Evolutionary conservation across 2,329 filamentous ascomycete species (phyloP).

Genomic region (Coniochaeta pulveracea): DNA sequence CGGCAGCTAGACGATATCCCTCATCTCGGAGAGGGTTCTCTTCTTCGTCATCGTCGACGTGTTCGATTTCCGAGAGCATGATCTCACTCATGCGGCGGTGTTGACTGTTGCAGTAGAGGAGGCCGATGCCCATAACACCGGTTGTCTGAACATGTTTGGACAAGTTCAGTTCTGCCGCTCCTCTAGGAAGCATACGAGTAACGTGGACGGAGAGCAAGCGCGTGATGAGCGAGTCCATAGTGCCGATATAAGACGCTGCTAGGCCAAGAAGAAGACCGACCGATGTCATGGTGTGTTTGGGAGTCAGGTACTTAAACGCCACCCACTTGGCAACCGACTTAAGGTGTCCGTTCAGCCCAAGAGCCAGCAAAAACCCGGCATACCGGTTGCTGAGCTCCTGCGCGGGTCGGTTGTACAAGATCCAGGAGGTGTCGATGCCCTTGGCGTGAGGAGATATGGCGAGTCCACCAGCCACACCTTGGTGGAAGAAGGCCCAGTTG

Average conservation of each 20-base stretch:
- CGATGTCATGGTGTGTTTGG: conserved; percentile 98
- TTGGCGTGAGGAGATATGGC: conserved; percentile 83
- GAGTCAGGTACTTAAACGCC: conserved; percentile 97
- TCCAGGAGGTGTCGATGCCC: conserved; percentile 97
- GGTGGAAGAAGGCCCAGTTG: conserved; percentile 97
- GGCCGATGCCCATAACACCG: conserved; percentile 90
- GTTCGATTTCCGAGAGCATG: conserved; percentile 95
- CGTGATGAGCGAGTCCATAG: conserved; percentile 94
- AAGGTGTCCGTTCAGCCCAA: conserved; percentile 92
- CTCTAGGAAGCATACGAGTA: conserved; percentile 82
- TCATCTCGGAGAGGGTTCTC: conserved; percentile 82
- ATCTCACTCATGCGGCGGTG: conserved; percentile 98
- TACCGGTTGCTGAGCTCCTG: conserved; percentile 90
- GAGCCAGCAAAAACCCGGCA: conserved; percentile 80
- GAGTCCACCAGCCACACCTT: conserved; percentile 84
- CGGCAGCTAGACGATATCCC: conserved; percentile 90
- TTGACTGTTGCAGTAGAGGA: conserved; percentile 89
- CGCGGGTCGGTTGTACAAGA: conserved; percentile 87
- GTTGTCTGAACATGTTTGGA: conserved; percentile 91
- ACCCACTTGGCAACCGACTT: conserved; percentile 94
- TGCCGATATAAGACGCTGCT: conserved; percentile 87
- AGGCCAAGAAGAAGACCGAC: conserved; percentile 88
- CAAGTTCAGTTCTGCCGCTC: conserved; percentile 87
- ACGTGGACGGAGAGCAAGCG: conserved; percentile 91
- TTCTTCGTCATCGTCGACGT: conserved; percentile 70